A percentile compares a stretch with the other conserved stretches of the same genome.
phyloP scores from a whole-genome alignment of 192 early-diverging fungal genomes.

The Helicostylum pulchrum region DNA sequence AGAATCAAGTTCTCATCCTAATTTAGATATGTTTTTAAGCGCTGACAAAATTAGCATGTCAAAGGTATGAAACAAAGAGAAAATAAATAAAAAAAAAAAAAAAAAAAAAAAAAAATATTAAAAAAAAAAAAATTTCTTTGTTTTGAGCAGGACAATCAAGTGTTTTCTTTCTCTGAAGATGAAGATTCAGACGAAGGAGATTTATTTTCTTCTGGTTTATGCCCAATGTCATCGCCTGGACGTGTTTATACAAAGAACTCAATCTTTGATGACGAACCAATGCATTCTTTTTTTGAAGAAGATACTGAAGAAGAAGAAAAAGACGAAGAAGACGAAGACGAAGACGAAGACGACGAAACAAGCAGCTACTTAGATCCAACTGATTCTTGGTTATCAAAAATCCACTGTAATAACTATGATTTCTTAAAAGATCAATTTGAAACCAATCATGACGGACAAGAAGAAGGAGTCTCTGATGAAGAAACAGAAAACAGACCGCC shows the following conservation, averaged over 20 bases:
- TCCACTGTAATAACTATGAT: background rate
- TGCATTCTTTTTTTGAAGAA: background rate
- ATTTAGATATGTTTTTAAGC: slow-evolving; percentile 7
- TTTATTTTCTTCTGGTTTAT: slow-evolving; percentile 8
- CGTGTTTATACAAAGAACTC: background rate
- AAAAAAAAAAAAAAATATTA: background rate
- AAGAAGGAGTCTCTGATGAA: background rate
- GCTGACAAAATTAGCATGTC: slow-evolving; percentile 9
- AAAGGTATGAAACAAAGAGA: background rate
- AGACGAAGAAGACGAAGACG: background rate
- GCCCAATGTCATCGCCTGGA: slow-evolving; percentile 4
- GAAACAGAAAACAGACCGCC: slow-evolving; percentile 4
- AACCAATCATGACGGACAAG: background rate
- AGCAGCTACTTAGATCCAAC: background rate
- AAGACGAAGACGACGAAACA: background rate
- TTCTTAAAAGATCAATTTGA: background rate
- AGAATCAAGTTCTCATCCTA: background rate
- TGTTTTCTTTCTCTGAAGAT: background rate
- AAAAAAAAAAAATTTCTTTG: background rate
- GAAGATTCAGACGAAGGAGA: slow-evolving; percentile 18
- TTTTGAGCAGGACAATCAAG: background rate
- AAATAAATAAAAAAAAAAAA: background rate
- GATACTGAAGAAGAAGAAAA: background rate
- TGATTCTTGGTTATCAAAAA: background rate
- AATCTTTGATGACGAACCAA: slow-evolving; percentile 7